A percentile compares a stretch with the other conserved stretches of the same genome.
Conservation (phyloP, 441 rosid genomes). For the Iberis amara region DNA sequence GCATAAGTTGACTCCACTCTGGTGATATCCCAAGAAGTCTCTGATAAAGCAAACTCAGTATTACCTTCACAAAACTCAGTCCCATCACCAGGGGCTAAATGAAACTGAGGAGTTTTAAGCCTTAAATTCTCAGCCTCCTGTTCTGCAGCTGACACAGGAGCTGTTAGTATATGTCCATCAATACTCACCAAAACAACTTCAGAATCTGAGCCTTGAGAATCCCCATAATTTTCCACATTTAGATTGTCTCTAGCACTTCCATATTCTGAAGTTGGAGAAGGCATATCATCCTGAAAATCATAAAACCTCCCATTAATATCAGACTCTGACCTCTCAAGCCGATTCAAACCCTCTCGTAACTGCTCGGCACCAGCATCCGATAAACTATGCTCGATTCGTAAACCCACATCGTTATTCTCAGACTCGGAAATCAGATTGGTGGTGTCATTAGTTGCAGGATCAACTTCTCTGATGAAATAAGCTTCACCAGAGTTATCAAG, state of each 20-base stretch:
- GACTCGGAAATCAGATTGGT: background rate
- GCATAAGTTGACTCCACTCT: conserved; percentile 38
- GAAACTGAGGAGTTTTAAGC: conserved; percentile 61
- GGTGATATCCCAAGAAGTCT: conserved; percentile 42
- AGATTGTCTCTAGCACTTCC: conserved; percentile 45
- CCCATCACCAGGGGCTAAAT: conserved; percentile 69
- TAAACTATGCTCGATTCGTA: conserved; percentile 58
- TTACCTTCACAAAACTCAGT: conserved; percentile 53
- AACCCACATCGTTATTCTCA: conserved; percentile 24
- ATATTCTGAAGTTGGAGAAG: conserved; percentile 48
- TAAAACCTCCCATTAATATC: conserved; percentile 54
- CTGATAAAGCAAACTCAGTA: conserved; percentile 51
- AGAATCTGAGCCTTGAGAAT: conserved; percentile 46
- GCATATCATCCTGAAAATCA: conserved; percentile 60
- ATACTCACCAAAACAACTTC: conserved; percentile 77
- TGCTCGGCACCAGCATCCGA: conserved; percentile 51
- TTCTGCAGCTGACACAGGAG: conserved; percentile 66
- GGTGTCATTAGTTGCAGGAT: conserved; percentile 31
- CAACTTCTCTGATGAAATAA: conserved; percentile 65
- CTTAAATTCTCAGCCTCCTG: conserved; percentile 49
- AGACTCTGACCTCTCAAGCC: conserved; percentile 65
- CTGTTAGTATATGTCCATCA: conserved; percentile 74
- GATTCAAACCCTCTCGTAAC: conserved; percentile 39
- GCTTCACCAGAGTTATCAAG: conserved; percentile 93
- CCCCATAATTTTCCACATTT: conserved; percentile 39